Percentiles rank a stretch among this genome's conserved stretches.
phyloP scores from a whole-genome alignment of 2,329 filamentous ascomycete genomes.

The Xylariaceae sp. region DNA sequence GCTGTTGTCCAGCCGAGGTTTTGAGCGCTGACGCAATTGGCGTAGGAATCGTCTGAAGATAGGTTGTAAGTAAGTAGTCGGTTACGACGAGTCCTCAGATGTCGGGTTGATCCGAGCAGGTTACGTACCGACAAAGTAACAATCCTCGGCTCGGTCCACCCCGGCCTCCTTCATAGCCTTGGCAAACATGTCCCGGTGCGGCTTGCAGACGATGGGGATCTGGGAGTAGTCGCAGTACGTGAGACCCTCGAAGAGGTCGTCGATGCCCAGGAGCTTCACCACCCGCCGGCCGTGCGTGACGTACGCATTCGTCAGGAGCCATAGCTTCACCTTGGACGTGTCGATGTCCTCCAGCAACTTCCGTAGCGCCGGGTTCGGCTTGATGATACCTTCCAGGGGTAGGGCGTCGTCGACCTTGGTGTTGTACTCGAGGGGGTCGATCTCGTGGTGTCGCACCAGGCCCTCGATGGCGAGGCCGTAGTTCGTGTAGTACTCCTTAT shows the following conservation, averaged over 20 bases:
- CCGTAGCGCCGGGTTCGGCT: constrained; percentile 74
- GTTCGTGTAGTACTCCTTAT: constrained; percentile 90
- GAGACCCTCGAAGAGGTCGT: constrained; percentile 90
- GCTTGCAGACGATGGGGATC: constrained; percentile 82
- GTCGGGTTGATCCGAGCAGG: constrained; percentile 8
- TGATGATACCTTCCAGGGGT: constrained; percentile 82
- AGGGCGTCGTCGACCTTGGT: constrained; percentile 91
- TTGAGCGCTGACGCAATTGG: constrained; percentile 78
- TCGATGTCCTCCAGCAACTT: constrained; percentile 82
- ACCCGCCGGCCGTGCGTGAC: constrained; percentile 84
- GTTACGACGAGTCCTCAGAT: constrained; percentile 1
- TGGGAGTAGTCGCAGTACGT: constrained; percentile 90
- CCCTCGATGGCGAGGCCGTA: constrained; percentile 98
- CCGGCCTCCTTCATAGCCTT: constrained; percentile 89
- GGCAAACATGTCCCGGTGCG: constrained; percentile 76
- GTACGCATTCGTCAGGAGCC: constrained; percentile 97
- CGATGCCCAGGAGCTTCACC: constrained; percentile 76
- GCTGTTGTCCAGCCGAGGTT: constrained; percentile 83
- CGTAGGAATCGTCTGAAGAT: constrained; percentile 89
- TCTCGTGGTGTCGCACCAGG: constrained; percentile 89
- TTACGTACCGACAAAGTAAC: constrained; percentile 86
- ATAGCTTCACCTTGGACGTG: constrained; percentile 78
- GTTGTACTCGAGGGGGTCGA: constrained; percentile 95
- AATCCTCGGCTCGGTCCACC: constrained; percentile 67
- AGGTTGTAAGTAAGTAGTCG: constrained; percentile 9